Base-by-base conservation (phyloP, 1,139 yeast genomes). In the Hyphopichia buzzinii region DNA sequence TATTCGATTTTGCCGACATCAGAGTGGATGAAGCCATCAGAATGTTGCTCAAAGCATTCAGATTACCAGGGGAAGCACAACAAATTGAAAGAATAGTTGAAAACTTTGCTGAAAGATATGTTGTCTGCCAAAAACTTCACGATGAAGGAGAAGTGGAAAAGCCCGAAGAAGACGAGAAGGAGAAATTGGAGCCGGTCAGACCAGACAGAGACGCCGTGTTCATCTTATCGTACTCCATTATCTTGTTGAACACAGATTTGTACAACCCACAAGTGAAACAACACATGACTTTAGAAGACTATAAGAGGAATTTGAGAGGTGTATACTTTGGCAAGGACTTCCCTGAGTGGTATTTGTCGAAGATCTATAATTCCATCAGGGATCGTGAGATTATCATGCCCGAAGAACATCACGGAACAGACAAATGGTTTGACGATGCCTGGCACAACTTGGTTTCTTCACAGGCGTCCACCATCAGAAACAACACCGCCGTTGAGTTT, bases 21-120 rank as follows among this genome's bases (percentile, higher is more conserved):
- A 74, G 98, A 50, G 89, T 94, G 2, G 98, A 94, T 59, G 97
- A 92, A 58, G 97, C 97, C 0, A 68, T 94, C 39, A 74, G 99
- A 49, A 74, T 87, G 36, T 61, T 94, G 43, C 69, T 94, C 47
- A 84, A 87, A 37, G 76, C 86, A 12, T 92, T 94, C 55, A 77
- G 99, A 58, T 72, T 94, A 38, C 98, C 98, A 0, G 99, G 99
- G 35, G 99, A 94, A 61, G 83, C 97, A 0, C 97, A 89, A 54
- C 96, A 88, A 56, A 92, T 94, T 56, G 97, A 90, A 57, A 76
- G 96, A 52, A 78, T 92, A 14, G 86, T 94, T 29, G 97, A 90
- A 52, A 72, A 79, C 15, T 92, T 94, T 62, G 90, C 96, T 4
- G 82, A 79, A 32, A 78, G 84, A 44, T 94, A 88, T 59, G 85